These are phyloP conservation scores for Scleromitrula shiraiana DNA, from an alignment of 2,329 filamentous ascomycete genomes.

Conservation along the genomic window DNA sequence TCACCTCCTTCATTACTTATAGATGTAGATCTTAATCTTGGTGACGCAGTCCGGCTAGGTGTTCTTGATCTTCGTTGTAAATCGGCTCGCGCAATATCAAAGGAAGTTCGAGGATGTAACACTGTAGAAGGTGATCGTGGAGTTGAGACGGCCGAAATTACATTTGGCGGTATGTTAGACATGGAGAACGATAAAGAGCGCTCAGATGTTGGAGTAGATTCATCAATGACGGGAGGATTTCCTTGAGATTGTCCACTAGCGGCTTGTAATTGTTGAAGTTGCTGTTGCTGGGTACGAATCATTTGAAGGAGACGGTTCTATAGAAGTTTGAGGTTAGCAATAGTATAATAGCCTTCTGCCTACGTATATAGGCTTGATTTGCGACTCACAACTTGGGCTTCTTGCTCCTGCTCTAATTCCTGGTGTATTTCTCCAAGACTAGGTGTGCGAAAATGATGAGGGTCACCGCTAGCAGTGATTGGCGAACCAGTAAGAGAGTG, in stretches of 20 bases:
- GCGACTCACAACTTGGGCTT: conserved; percentile 60
- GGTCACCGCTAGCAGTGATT: conserved; percentile 36
- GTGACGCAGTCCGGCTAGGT: conserved; percentile 47
- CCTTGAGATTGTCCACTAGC: conserved; percentile 31
- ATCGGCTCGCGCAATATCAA: conserved; percentile 50
- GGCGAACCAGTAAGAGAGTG: conserved; percentile 42
- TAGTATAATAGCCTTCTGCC: neutral
- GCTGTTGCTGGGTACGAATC: conserved; percentile 68
- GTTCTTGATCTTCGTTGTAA: conserved; percentile 49
- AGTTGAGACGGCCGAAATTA: conserved; percentile 36
- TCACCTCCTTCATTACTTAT: conserved; percentile 54
- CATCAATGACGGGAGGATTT: conserved; percentile 33
- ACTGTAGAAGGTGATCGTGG: conserved; percentile 40
- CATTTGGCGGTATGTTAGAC: conserved; percentile 30
- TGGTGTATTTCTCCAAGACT: conserved; percentile 73
- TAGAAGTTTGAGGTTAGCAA: neutral
- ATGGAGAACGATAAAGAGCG: conserved; percentile 37
- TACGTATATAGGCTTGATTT: neutral
- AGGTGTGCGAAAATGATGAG: conserved; percentile 58
- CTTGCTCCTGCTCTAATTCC: conserved; percentile 71
- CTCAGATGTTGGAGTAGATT: conserved; percentile 38
- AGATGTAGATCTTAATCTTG: conserved; percentile 49
- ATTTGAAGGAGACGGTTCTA: conserved; percentile 69
- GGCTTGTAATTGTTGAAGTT: conserved; percentile 54
- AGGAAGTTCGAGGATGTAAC: conserved; percentile 45